Conservation (phyloP, 148 eudicot species). For the Heliosperma pusillum region DNA sequence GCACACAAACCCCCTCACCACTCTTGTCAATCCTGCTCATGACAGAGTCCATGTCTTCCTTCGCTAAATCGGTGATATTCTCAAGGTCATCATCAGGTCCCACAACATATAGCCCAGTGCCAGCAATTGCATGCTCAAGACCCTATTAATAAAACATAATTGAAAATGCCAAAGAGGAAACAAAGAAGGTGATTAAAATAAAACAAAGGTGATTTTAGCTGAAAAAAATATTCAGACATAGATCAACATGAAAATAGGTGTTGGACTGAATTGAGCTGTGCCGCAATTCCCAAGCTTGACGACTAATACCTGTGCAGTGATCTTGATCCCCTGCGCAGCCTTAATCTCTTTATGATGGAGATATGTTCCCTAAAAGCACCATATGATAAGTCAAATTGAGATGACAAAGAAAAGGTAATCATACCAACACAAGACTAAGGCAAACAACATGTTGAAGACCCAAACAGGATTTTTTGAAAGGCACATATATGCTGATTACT, state of each 20-base stretch:
- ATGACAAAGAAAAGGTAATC: background rate
- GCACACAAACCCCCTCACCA: slow-evolving; percentile 94
- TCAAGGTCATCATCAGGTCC: slow-evolving; percentile 83
- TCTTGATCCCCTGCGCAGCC: slow-evolving; percentile 99
- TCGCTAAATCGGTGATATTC: slow-evolving; percentile 52
- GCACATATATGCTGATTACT: background rate
- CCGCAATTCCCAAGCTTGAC: background rate
- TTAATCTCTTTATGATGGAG: slow-evolving; percentile 86
- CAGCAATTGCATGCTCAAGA: slow-evolving; percentile 98
- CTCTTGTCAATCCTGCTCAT: slow-evolving; percentile 83
- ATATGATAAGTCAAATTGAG: slow-evolving; percentile 4
- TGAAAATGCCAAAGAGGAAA: background rate
- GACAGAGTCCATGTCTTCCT: slow-evolving; percentile 80
- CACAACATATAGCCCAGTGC: slow-evolving; percentile 78
- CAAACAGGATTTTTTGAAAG: background rate
- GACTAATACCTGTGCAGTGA: slow-evolving; percentile 73
- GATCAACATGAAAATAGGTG: background rate
- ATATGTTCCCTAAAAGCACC: slow-evolving; percentile 62
- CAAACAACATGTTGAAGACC: background rate
- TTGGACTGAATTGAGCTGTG: background rate
- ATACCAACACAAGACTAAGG: background rate
- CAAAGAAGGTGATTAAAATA: background rate
- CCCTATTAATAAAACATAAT: slow-evolving; percentile 39
- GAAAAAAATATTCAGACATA: background rate
- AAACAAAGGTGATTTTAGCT: background rate